Percentiles rank a stretch among this genome's conserved stretches.
phyloP scores from a whole-genome alignment of 2,329 filamentous ascomycete species.

The Pseudogymnoascus sp. region DNA sequence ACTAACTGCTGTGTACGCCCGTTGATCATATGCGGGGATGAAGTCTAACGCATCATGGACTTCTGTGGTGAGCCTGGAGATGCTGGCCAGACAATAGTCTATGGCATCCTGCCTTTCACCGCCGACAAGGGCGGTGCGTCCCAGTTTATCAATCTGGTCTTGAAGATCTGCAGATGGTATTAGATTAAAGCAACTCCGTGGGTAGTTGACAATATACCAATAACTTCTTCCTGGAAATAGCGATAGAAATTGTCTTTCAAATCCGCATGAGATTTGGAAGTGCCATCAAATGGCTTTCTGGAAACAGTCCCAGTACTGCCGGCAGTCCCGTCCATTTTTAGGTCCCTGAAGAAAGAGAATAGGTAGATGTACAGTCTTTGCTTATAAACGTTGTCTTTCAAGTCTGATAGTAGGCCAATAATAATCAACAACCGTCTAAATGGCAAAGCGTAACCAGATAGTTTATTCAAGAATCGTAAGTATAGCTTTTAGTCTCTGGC shows the following conservation, averaged over 20 bases:
- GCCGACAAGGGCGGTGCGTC: conserved; percentile 51
- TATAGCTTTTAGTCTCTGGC: not conserved
- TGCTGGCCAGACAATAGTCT: conserved; percentile 70
- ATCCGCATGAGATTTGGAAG: conserved; percentile 25
- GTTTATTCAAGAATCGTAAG: not conserved
- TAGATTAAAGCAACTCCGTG: not conserved
- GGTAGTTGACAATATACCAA: conserved; percentile 41
- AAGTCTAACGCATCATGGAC: conserved; percentile 76
- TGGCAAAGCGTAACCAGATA: not conserved
- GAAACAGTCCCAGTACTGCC: conserved; percentile 3
- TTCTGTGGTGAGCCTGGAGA: conserved; percentile 72
- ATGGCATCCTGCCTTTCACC: conserved; percentile 74
- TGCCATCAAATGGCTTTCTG: conserved; percentile 17
- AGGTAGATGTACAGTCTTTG: not conserved
- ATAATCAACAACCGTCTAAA: not conserved
- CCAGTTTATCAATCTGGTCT: conserved; percentile 63
- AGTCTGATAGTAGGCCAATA: not conserved
- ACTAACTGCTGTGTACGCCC: conserved; percentile 69
- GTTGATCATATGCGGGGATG: conserved; percentile 82
- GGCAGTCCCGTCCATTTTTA: not conserved
- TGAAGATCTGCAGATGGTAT: conserved; percentile 53
- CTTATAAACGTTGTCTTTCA: not conserved
- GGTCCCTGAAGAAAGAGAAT: not conserved
- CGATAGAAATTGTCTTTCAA: conserved; percentile 76
- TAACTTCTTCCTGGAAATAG: conserved; percentile 70